A percentile compares a stretch with the other conserved stretches of the same genome.
Evolutionary conservation across 345 rosid genomes (phyloP).

Genomic region (Sisymbrium irio): DNA sequence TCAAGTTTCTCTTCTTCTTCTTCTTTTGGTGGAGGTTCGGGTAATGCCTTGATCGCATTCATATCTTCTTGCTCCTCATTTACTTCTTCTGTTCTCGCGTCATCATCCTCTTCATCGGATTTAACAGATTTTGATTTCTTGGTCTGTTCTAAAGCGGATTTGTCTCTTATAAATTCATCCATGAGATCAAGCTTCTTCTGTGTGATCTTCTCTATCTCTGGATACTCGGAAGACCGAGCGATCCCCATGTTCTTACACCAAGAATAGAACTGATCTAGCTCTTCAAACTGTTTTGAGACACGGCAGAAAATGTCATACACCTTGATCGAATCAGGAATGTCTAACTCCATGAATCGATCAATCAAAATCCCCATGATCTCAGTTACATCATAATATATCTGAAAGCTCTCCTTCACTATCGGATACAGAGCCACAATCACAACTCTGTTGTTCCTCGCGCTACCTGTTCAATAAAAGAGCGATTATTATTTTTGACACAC

Average conservation of each 20-base stretch:
- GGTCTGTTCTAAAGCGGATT: slow-evolving; percentile 43
- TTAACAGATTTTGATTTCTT: slow-evolving; percentile 12
- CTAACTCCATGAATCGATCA: slow-evolving; percentile 78
- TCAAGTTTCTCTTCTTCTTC: slow-evolving; percentile 24
- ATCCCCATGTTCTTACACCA: slow-evolving; percentile 77
- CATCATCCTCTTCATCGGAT: slow-evolving; percentile 30
- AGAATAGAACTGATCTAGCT: slow-evolving; percentile 57
- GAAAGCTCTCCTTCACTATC: slow-evolving; percentile 74
- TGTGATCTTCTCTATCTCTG: slow-evolving; percentile 71
- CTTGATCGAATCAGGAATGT: slow-evolving; percentile 59
- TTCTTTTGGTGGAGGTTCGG: slow-evolving; percentile 46
- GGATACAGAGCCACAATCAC: slow-evolving; percentile 75
- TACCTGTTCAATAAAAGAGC: slow-evolving; percentile 39
- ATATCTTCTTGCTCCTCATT: slow-evolving; percentile 44
- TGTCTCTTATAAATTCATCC: slow-evolving; percentile 81
- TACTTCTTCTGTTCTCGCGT: slow-evolving; percentile 21
- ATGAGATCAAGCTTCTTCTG: slow-evolving; percentile 75
- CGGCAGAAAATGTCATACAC: slow-evolving; percentile 65
- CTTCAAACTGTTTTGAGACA: slow-evolving; percentile 60
- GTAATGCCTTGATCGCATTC: slow-evolving; percentile 56
- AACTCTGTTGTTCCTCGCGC: slow-evolving; percentile 63
- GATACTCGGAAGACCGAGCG: slow-evolving; percentile 72
- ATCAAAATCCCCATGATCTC: slow-evolving; percentile 56
- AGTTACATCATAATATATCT: slow-evolving; percentile 60
- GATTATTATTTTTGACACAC: no score